Base-by-base conservation (phyloP, 371 early-diverging fungal genomes). In the Zancudomyces culisetae region DNA sequence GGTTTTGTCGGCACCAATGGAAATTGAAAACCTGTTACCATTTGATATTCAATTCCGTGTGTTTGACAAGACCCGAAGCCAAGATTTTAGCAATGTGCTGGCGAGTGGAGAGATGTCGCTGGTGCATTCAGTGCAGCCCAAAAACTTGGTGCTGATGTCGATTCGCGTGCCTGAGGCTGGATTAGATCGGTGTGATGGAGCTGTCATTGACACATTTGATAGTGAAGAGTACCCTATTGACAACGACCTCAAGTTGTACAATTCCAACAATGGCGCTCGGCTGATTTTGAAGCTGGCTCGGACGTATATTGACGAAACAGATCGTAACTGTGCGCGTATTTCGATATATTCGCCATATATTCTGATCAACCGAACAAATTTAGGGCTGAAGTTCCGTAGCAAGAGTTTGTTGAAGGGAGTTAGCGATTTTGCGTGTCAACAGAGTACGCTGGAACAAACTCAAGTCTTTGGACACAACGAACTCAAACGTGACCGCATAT, bases 11-110 rank as follows among this genome's bases (percentile, higher is more conserved):
- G 81, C 94, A 13, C 96, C 98, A 12, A 72, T 95, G 27, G 87
- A 89, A 63, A 74, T 98, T 27, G 96, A 98, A 69, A 98, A 98
- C 58, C 64, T 93, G 39, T 66, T 98, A 41, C 98, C 98, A 0
- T 90, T 81, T 62, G 79, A 86, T 55, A 69, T 90, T 59, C 76
- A 78, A 30, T 88, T 85, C 59, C 62, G 53, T 1, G 71, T 92
- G 21, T 70, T 81, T 40, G 91, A 90, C 65, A 80, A 81, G 57
- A 75, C 75, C 2, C 69, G 72, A 3, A 72, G 75, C 56, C 81
- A 85, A 49, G 69, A 71, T 55, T 75, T 71, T 61, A 71, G 70
- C 19, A 80, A 80, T 10, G 69, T 65, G 39, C 60, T 92, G 50
- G 60, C 74, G 3, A 77, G 80, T 46, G 91, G 90, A 13, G 80